Evolutionary conservation across 768 basidiomycete genomes (phyloP).

Genomic region (Suillus brevipes): DNA sequence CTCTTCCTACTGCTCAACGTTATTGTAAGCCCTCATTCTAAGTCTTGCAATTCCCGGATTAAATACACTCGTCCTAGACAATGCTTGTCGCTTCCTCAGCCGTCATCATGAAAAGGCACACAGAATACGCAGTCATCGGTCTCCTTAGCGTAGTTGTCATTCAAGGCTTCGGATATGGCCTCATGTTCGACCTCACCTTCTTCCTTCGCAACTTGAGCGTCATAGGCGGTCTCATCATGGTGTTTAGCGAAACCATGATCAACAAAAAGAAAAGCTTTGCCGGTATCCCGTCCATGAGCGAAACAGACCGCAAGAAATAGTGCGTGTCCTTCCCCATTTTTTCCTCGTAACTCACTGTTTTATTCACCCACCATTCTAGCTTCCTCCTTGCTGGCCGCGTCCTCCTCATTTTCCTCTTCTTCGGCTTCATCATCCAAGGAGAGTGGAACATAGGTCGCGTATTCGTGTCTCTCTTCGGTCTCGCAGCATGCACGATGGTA

Average conservation of each 20-base stretch:
- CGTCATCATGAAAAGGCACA: constrained; percentile 83
- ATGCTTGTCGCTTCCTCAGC: constrained; percentile 86
- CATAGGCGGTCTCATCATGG: constrained; percentile 98
- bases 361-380: constrained; percentile 41
- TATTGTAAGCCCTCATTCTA: constrained; percentile 57
- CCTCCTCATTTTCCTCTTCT: constrained; percentile 97
- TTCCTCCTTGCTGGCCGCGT: constrained; percentile 97
- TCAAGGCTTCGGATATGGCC: constrained; percentile 97
- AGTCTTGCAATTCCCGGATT: background rate
- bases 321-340: constrained; percentile 39
- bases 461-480: constrained; percentile 85
- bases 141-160: constrained; percentile 89
- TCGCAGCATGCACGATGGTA: constrained; percentile 93
- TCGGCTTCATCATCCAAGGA: constrained; percentile 95
- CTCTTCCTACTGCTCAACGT: constrained; percentile 91
- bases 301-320: constrained; percentile 99
- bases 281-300: constrained; percentile 84
- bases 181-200: constrained; percentile 99
- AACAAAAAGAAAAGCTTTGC: constrained; percentile 87
- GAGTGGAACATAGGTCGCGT: constrained; percentile 85
- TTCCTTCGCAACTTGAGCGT: constrained; percentile 99
- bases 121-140: constrained; percentile 87
- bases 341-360: background rate
- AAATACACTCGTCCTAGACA: constrained; percentile 48
- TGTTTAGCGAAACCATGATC: constrained; percentile 94